Evolutionary conservation across 73 alveolate species (phyloP).

Genomic region (Paramecium pentaurelia): DNA sequence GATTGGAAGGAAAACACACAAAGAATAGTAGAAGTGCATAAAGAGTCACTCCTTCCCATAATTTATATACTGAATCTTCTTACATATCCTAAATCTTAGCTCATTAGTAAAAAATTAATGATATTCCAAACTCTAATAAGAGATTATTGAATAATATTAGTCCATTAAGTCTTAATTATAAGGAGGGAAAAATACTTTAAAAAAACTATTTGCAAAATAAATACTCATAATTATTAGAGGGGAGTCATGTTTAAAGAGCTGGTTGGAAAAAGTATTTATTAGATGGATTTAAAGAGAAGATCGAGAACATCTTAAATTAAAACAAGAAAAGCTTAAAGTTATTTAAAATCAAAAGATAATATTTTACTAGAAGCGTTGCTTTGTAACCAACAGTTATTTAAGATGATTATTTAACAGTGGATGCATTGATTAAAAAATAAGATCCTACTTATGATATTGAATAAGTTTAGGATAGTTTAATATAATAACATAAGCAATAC

Average conservation of each 20-base stretch:
- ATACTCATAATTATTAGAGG: background rate
- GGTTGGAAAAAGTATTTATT: slow-evolving; percentile 4
- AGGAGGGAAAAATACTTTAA: background rate
- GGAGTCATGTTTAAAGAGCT: background rate
- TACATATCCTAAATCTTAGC: slow-evolving; percentile 11
- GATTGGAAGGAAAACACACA: background rate
- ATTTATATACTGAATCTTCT: background rate
- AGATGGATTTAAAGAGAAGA: background rate
- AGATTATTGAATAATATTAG: background rate
- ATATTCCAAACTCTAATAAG: background rate
- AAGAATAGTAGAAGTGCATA: background rate
- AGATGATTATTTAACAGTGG: background rate
- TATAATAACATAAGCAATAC: background rate
- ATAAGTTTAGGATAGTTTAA: background rate
- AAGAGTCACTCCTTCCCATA: background rate
- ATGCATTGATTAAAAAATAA: background rate
- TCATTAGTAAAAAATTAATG: background rate
- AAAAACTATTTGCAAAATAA: background rate
- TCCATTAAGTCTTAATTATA: background rate
- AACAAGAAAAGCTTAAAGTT: background rate
- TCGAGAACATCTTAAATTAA: background rate
- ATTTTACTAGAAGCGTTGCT: background rate
- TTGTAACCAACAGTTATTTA: background rate
- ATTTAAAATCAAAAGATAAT: background rate
- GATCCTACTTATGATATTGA: background rate